Evolutionary conservation across 2,329 filamentous ascomycete genomes (phyloP).

Genomic region (Arthrobotrys pseudoclavata): DNA sequence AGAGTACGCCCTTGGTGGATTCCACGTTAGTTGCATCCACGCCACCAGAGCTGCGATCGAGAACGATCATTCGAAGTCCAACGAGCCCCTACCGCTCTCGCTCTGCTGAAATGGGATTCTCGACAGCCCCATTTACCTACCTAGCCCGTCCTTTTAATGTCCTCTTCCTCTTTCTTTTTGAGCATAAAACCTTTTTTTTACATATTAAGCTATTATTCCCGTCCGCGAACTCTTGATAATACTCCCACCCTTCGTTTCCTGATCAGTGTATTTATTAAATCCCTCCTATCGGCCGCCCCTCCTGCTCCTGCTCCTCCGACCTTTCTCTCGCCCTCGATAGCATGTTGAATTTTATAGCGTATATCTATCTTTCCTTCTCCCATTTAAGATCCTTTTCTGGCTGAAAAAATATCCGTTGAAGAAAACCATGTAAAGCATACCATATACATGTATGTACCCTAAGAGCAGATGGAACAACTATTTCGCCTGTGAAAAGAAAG

Average conservation of each 20-base stretch:
- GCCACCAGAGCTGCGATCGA: background rate
- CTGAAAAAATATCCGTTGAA: background rate
- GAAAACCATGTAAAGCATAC: conserved; percentile 30
- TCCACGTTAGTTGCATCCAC: background rate
- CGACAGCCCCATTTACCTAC: conserved; percentile 16
- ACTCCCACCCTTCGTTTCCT: conserved; percentile 49
- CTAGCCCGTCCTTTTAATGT: conserved; percentile 37
- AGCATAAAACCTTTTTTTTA: conserved; percentile 27
- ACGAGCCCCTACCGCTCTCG: background rate
- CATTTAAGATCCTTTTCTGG: background rate
- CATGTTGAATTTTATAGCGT: conserved; percentile 45
- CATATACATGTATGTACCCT: conserved; percentile 20
- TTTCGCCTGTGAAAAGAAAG: conserved; percentile 9
- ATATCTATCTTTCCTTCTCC: conserved; percentile 10
- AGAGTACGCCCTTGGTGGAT: conserved; percentile 17
- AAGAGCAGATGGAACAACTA: conserved; percentile 6
- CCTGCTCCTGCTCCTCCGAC: background rate
- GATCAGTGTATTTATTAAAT: conserved; percentile 58
- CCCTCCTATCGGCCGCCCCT: conserved; percentile 17
- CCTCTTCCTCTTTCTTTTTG: conserved; percentile 12
- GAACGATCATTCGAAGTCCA: background rate
- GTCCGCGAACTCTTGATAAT: conserved; percentile 43
- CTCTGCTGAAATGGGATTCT: conserved; percentile 16
- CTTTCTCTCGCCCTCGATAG: background rate
- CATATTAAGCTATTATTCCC: conserved; percentile 13